Evolutionary conservation across 768 basidiomycete genomes (phyloP).

Genomic region (Lentinula detonsa): DNA sequence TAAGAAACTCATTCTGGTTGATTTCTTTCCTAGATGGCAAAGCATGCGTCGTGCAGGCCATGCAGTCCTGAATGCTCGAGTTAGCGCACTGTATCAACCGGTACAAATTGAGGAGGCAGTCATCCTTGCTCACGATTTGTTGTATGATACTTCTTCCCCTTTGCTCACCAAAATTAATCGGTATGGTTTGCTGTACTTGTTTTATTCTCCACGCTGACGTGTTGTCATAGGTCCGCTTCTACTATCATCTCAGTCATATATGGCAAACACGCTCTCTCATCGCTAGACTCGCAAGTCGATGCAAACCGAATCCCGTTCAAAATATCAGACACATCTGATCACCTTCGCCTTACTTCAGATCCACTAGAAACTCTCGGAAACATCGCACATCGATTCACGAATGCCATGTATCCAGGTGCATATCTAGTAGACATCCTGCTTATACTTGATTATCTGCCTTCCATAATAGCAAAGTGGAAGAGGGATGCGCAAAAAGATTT

Average conservation of each 20-base stretch:
- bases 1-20: too few relatives aligned
- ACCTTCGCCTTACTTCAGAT: not conserved
- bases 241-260: not conserved
- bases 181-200: not conserved
- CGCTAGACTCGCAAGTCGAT: not conserved
- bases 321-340: not conserved
- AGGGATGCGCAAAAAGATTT: not conserved
- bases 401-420: not conserved
- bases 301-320: not conserved
- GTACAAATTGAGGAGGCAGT: constrained; percentile 3
- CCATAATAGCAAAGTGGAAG: constrained; percentile 6
- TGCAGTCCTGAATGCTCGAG: not conserved
- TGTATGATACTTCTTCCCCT: not conserved
- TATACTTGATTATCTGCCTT: constrained; percentile 3
- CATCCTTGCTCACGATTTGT: not conserved
- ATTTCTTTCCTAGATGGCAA: not conserved
- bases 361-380: not conserved
- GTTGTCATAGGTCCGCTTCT: not conserved
- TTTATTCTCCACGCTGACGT: too few relatives aligned
- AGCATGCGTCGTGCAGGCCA: not conserved
- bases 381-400: not conserved
- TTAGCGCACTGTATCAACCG: not conserved
- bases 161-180: not conserved
- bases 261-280: constrained; percentile 11
- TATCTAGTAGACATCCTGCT: constrained; percentile 5